Evolutionary conservation across 176 grass and related monocot species (phyloP), one percentile per base, ranked within the genome.

Genomic region (Triticum dicoccoides): DNA sequence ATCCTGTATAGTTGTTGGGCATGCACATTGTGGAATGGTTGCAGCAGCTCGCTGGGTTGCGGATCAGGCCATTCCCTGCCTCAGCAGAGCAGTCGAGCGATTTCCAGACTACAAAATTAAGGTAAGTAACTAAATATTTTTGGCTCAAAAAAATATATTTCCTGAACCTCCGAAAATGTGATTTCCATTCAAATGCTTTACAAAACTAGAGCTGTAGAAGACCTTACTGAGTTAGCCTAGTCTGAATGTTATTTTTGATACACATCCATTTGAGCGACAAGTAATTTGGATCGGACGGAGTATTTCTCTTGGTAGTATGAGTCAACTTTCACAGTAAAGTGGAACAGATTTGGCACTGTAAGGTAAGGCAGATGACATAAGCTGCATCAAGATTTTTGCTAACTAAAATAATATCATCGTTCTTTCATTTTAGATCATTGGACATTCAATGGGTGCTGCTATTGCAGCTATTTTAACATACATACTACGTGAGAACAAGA

Each of bases 391-490:
- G 41, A 45, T 38, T 20, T 79, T 44, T 73, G 11, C 68, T 85
- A 63, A 88, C 66, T 69, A 45, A 30, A 71, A 65, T 82, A 11
- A 9, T 51, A 37, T 21, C n/a, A 34, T 91, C 23, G 65, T 87
- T 34, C 35, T 86, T 87, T 15, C 52, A 77, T 82, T 68, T 86
- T 86, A 98, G 95, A 91, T 98, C 69, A 93, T 95, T 86, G 95
- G 95, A 20, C 91, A 98, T 88, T 98, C 95, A 13, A 95, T 98
- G 91, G 93, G 95, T 73, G 95, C 89, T 88, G 91, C 87, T 51
- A 86, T 95, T 80, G 95, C 91, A 32, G 89, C 95, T n/a, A 88
- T 98, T 80, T 88, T 98, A 82, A 92, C 95, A 81, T 91, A 87
- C 82, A 93, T 98, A 44, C 86, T 98, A 51, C 92, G 95, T 2